Percentiles rank a stretch among this genome's conserved stretches.
Conservation (phyloP, 495 filamentous ascomycete species). For the Penicillium atrosanguineum region DNA sequence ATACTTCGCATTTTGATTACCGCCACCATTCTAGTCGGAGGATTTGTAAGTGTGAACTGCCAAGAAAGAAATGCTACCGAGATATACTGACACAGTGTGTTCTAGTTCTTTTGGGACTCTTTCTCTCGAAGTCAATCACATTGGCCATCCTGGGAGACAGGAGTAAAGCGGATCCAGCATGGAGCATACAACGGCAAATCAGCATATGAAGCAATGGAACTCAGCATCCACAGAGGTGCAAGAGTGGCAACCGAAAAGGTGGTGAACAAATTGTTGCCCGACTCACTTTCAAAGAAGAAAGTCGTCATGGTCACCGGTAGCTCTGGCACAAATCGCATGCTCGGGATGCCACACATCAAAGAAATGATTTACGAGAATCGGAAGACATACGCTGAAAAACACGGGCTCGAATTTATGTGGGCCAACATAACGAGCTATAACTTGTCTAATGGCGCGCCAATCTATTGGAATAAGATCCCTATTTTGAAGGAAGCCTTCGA, state of each 20-base stretch:
- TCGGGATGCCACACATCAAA: slow-evolving; percentile 15
- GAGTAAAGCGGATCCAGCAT: neutral
- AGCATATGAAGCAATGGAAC: neutral
- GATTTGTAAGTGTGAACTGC: too few species aligned
- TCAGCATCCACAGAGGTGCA: neutral
- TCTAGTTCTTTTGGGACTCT: neutral
- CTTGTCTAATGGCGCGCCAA: slow-evolving; percentile 3
- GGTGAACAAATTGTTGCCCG: neutral
- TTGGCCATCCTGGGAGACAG: neutral
- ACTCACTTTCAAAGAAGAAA: slow-evolving; percentile 1
- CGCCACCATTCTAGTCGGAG: too few species aligned
- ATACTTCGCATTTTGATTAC: too few species aligned
- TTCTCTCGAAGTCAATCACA: neutral
- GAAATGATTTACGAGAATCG: slow-evolving; percentile 17
- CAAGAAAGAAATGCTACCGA: neutral
- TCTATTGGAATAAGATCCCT: slow-evolving; percentile 13
- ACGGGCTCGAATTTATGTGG: slow-evolving; percentile 8
- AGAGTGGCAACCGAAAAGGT: neutral
- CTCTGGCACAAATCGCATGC: slow-evolving; percentile 8
- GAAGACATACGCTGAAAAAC: slow-evolving; percentile 12
- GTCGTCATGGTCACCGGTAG: slow-evolving; percentile 17
- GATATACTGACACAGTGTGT: neutral
- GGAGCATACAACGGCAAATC: neutral
- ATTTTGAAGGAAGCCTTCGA: slow-evolving; percentile 5
- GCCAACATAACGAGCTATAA: slow-evolving; percentile 15